A percentile compares a stretch with the other conserved stretches of the same genome.
phyloP scores from a whole-genome alignment of 164 flowering plant genomes.

The Magnolia officinalis region DNA sequence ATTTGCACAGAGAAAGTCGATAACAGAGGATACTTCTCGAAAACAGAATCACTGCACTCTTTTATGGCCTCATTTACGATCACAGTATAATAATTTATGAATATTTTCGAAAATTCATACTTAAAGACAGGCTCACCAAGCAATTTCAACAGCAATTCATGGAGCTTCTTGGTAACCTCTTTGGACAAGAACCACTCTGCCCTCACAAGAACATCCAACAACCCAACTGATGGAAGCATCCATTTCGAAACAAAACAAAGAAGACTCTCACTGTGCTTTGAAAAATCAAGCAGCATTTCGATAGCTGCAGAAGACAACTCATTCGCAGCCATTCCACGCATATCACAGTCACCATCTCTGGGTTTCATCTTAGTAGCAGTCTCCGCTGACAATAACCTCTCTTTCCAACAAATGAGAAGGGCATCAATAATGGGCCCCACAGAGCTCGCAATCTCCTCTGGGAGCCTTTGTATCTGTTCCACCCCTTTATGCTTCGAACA shows the following conservation, averaged over 20 bases:
- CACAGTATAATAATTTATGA: conserved; percentile 62
- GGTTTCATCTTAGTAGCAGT: conserved; percentile 18
- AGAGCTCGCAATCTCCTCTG: conserved; percentile 51
- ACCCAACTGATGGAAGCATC: conserved; percentile 42
- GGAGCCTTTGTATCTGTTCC: conserved; percentile 80
- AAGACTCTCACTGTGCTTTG: conserved; percentile 81
- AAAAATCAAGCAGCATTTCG: conserved; percentile 87
- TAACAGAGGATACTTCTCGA: conserved; percentile 50
- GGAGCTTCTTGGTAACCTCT: conserved; percentile 51
- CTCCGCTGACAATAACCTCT: conserved; percentile 42
- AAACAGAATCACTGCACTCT: conserved; percentile 35
- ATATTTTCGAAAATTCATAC: conserved; percentile 81
- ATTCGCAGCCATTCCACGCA: conserved; percentile 34
- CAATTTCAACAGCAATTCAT: conserved; percentile 79
- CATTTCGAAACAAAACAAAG: conserved; percentile 74
- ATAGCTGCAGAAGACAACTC: conserved; percentile 54
- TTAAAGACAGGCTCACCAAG: conserved; percentile 86
- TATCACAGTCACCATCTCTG: conserved; percentile 17
- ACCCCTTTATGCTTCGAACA: conserved; percentile 94
- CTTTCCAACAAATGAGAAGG: conserved; percentile 59
- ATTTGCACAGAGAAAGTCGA: conserved; percentile 86
- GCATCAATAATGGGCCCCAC: conserved; percentile 71
- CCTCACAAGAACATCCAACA: conserved; percentile 71
- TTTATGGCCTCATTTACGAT: conserved; percentile 53
- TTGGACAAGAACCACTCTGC: conserved; percentile 65